Conservation (phyloP, 805 yeast genomes). For the Wickerhamiella nectarea region DNA sequence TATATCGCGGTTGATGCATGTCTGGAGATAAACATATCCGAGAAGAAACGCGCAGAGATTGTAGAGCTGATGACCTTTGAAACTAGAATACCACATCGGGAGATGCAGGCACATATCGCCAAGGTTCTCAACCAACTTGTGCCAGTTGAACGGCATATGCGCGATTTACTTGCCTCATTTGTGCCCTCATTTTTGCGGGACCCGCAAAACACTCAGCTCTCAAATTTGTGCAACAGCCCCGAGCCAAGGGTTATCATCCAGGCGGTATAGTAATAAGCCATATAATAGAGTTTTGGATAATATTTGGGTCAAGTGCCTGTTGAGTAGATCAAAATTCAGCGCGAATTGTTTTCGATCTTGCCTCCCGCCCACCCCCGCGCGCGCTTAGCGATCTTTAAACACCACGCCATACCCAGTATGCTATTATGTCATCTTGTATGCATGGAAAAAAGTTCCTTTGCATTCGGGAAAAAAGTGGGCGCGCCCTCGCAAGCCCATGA, state of each 20-base stretch:
- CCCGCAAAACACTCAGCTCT: not conserved
- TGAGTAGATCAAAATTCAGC: too few relatives aligned
- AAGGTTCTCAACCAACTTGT: not conserved
- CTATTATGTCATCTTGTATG: too few relatives aligned
- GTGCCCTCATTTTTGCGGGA: slow-evolving; percentile 1
- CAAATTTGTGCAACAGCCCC: not conserved
- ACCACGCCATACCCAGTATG: too few relatives aligned
- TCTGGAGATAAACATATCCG: slow-evolving; percentile 1
- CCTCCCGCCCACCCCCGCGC: too few relatives aligned
- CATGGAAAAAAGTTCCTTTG: not conserved
- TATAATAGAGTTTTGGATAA: too few relatives aligned
- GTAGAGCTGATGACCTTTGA: not conserved
- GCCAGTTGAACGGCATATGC: not conserved
- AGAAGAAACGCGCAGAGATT: not conserved
- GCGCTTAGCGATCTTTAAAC: too few relatives aligned
- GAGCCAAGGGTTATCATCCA: not conserved
- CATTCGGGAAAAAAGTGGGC: not conserved
- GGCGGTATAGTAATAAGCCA: not conserved
- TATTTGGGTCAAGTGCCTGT: too few relatives aligned
- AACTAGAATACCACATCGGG: not conserved
- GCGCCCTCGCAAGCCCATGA: not conserved
- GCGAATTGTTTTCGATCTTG: too few relatives aligned
- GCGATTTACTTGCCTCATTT: not conserved
- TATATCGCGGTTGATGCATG: not conserved
- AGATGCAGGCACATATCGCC: not conserved